Evolutionary conservation across 148 eudicot genomes (phyloP).

Genomic region (Camellia sinensis): DNA sequence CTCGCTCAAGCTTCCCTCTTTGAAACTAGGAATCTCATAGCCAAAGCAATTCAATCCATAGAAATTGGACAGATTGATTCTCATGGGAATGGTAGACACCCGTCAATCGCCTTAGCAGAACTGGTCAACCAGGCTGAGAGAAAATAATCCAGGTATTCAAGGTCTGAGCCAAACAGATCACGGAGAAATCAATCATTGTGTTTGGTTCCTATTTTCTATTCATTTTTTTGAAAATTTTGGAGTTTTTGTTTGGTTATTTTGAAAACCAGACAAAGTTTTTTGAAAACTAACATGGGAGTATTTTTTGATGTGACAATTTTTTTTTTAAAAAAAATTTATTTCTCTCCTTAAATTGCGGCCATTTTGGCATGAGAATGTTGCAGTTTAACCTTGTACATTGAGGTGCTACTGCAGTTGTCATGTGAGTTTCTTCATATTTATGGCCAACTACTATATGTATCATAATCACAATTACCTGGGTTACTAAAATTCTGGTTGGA

Average conservation of each 20-base stretch:
- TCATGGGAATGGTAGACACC: constrained; percentile 12
- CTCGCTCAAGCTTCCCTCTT: too few species aligned
- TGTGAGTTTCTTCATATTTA: neutral
- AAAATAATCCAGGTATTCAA: constrained; percentile 7
- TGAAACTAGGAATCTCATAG: too few species aligned
- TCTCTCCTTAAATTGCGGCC: too few species aligned
- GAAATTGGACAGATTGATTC: constrained; percentile 27
- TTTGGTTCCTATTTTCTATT: too few species aligned
- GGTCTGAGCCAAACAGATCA: constrained; percentile 6
- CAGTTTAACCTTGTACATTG: neutral
- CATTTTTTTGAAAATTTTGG: too few species aligned
- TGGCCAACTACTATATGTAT: neutral
- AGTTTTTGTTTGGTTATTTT: too few species aligned
- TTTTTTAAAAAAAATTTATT: too few species aligned
- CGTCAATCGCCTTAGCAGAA: constrained; percentile 10
- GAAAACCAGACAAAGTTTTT: too few species aligned
- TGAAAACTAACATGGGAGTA: too few species aligned
- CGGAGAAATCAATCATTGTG: constrained; percentile 22
- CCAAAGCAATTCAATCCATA: constrained; percentile 44
- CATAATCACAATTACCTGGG: too few species aligned
- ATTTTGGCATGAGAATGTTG: neutral
- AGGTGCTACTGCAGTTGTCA: neutral
- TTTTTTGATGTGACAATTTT: too few species aligned
- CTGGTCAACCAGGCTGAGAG: constrained; percentile 17
- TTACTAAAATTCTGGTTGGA: too few species aligned